These are phyloP conservation scores for Penicillium mononematosum DNA, from an alignment of 495 filamentous ascomycete genomes.

Conservation along the genomic window DNA sequence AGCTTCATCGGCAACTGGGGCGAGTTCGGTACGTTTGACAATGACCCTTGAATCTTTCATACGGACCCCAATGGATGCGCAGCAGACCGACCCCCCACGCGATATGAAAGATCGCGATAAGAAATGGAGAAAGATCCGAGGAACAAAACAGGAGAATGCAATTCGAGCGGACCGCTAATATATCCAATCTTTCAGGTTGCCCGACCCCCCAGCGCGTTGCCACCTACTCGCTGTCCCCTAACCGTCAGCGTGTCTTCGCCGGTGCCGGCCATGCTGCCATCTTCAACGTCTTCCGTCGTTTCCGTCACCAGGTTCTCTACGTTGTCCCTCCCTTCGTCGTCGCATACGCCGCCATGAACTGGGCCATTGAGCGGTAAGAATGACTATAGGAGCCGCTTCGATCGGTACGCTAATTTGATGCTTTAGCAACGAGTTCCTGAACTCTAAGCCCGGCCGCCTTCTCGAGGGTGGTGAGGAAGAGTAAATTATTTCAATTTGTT, in stretches of 20 bases:
- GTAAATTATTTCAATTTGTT: constrained; percentile 31
- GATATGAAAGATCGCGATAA: neutral
- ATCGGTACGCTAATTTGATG: neutral
- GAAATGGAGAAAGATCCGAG: neutral
- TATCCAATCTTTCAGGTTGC: constrained; percentile 31
- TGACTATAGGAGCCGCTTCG: neutral
- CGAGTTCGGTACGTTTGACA: constrained; percentile 67
- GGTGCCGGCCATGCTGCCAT: constrained; percentile 61
- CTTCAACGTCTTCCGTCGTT: constrained; percentile 62
- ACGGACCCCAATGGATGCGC: constrained; percentile 16
- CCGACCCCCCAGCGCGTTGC: constrained; percentile 61
- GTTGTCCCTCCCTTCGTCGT: constrained; percentile 71
- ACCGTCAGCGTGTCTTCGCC: constrained; percentile 64
- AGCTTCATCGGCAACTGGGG: constrained; percentile 90
- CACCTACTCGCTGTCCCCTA: constrained; percentile 61
- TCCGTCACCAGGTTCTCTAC: constrained; percentile 72
- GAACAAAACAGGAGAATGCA: no score
- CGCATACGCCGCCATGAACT: constrained; percentile 77
- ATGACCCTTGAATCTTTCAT: constrained; percentile 17
- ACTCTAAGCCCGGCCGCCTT: constrained; percentile 82
- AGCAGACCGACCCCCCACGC: constrained; percentile 6
- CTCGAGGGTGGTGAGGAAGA: constrained; percentile 36
- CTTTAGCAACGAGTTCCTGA: constrained; percentile 81
- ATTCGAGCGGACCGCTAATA: neutral
- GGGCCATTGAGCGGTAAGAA: constrained; percentile 77